A percentile compares a stretch with the other conserved stretches of the same genome.
phyloP scores from a whole-genome alignment of 257 asterid species.

The Solanum neorickii region DNA sequence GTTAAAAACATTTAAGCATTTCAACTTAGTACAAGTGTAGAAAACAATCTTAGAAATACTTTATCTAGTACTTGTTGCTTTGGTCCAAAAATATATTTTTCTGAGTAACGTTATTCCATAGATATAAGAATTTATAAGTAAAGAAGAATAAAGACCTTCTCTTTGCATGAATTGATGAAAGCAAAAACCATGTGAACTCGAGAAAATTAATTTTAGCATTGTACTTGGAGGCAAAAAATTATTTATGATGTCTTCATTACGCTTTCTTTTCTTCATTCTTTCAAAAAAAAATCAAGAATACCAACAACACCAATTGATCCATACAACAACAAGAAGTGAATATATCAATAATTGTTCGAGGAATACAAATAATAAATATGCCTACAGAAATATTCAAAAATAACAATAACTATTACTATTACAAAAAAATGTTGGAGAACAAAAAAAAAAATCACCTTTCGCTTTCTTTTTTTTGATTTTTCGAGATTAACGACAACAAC shows the following conservation, averaged over 20 bases:
- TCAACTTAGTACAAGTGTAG: not conserved
- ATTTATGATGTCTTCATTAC: not conserved
- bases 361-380: no score
- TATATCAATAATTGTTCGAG: no score
- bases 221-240: not conserved
- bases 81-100: not conserved
- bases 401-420: no score
- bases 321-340: no score
- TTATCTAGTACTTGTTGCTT: not conserved
- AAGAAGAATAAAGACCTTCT: not conserved
- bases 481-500: no score
- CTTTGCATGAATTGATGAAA: not conserved
- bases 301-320: no score
- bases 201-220: not conserved
- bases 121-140: not conserved
- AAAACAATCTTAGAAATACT: not conserved
- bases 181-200: not conserved
- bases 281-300: no score
- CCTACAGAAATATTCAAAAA: no score
- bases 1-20: not conserved
- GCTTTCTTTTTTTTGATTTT: no score
- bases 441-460: no score
- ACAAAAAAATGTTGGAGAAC: no score
- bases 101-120: not conserved
- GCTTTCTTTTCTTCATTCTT: no score